These are phyloP conservation scores for Fusarium tanahbumbuense DNA, from an alignment of 2,329 filamentous ascomycete genomes.

Conservation along the genomic window DNA sequence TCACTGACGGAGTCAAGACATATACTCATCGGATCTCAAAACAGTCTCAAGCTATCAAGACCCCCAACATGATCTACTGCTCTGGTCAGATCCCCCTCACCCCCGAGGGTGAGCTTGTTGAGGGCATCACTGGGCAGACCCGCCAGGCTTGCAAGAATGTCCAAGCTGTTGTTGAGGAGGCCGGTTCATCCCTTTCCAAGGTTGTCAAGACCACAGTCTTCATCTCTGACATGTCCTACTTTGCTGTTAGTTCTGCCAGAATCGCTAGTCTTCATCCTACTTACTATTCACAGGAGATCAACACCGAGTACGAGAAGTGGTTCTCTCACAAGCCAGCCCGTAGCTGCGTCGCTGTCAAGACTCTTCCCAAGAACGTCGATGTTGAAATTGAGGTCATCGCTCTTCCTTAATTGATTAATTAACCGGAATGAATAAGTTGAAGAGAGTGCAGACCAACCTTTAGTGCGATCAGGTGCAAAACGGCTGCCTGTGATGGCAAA, in stretches of 20 bases:
- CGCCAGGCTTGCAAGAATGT: slow-evolving; percentile 78
- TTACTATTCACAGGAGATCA: slow-evolving; percentile 71
- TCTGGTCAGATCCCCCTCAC: slow-evolving; percentile 79
- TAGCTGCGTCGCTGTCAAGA: slow-evolving; percentile 90
- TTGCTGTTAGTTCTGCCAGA: slow-evolving; percentile 63
- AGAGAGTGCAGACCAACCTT: neutral
- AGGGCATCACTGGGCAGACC: slow-evolving; percentile 74
- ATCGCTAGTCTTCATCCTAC: neutral
- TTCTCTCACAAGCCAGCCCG: slow-evolving; percentile 87
- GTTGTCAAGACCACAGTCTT: slow-evolving; percentile 95
- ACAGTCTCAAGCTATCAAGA: slow-evolving; percentile 75
- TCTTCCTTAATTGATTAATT: slow-evolving; percentile 65
- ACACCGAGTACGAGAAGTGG: slow-evolving; percentile 85
- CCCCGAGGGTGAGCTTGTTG: slow-evolving; percentile 65
- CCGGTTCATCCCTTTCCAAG: slow-evolving; percentile 80
- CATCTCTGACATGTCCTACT: slow-evolving; percentile 90
- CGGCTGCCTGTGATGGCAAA: neutral
- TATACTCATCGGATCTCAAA: slow-evolving; percentile 28
- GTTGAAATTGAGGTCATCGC: slow-evolving; percentile 94
- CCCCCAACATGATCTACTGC: slow-evolving; percentile 72
- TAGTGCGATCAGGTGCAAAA: slow-evolving; percentile 4
- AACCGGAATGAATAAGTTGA: neutral
- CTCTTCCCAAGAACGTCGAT: slow-evolving; percentile 85
- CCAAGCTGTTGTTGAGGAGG: slow-evolving; percentile 82
- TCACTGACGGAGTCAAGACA: slow-evolving; percentile 10